A percentile compares a stretch with the other conserved stretches of the same genome.
Conservation (phyloP, 2,329 filamentous ascomycete genomes). For the Coniochaeta ligniaria region DNA sequence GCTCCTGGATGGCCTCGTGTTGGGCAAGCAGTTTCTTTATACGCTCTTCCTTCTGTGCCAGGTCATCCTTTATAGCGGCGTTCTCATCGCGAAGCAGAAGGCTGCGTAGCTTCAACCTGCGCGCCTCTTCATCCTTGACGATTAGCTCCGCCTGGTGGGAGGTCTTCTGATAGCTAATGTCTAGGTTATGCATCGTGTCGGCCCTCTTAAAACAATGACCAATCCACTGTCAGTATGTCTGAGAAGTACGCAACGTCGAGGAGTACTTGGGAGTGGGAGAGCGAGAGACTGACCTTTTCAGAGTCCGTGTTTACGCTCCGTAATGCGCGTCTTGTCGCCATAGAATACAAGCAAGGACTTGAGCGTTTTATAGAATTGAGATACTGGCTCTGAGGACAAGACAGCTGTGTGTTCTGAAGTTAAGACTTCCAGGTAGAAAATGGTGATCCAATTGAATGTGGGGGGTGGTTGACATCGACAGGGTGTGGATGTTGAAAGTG, state of each 20-base stretch:
- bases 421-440: not conserved
- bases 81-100: slow-evolving; percentile 72
- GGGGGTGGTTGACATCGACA: not conserved
- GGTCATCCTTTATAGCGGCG: slow-evolving; percentile 55
- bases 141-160: slow-evolving; percentile 60
- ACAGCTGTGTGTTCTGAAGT: not conserved
- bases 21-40: slow-evolving; percentile 39
- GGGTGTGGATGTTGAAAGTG: not conserved
- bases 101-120: slow-evolving; percentile 61
- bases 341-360: not conserved
- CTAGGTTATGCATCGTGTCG: slow-evolving; percentile 47
- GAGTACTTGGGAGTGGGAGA: not conserved
- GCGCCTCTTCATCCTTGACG: slow-evolving; percentile 66
- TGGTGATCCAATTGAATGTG: not conserved
- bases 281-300: slow-evolving; percentile 22
- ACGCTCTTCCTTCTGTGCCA: slow-evolving; percentile 52
- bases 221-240: slow-evolving; percentile 2
- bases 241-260: not conserved
- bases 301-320: slow-evolving; percentile 24
- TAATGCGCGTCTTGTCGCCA: not conserved
- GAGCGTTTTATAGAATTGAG: not conserved
- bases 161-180: slow-evolving; percentile 62
- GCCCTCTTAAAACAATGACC: slow-evolving; percentile 26
- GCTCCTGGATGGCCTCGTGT: slow-evolving; percentile 28
- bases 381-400: not conserved